A percentile compares a stretch with the other conserved stretches of the same genome.
phyloP scores from a whole-genome alignment of 108 stramenopile species.

The Bacterosira constricta region DNA sequence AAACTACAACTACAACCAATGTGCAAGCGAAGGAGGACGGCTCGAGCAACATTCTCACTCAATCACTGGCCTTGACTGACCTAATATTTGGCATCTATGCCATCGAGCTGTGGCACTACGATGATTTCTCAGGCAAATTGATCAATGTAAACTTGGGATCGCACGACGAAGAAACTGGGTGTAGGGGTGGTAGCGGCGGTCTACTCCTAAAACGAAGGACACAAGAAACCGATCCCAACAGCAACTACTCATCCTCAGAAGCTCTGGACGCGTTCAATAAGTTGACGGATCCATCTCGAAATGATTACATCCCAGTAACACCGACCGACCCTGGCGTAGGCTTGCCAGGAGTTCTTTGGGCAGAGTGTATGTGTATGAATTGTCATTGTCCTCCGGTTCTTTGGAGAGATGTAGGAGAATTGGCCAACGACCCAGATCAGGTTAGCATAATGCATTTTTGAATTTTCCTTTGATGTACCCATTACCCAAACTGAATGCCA shows the following conservation, averaged over 20 bases:
- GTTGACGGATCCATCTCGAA: constrained; percentile 20
- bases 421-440: constrained; percentile 52
- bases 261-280: background rate
- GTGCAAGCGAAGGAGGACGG: background rate
- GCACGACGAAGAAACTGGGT: constrained; percentile 2
- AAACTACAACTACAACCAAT: no score
- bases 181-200: background rate
- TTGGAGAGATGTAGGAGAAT: constrained; percentile 33
- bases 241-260: background rate
- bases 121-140: constrained; percentile 9
- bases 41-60: background rate
- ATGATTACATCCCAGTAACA: constrained; percentile 17
- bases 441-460: no score
- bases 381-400: background rate
- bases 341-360: constrained; percentile 52
- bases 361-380: constrained; percentile 8
- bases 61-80: constrained; percentile 13
- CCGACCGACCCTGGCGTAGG: constrained; percentile 41
- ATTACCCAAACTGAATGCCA: no score
- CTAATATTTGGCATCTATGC: constrained; percentile 16
- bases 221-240: constrained; percentile 7
- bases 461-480: no score
- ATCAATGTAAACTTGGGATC: constrained; percentile 1
- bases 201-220: constrained; percentile 9
- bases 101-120: constrained; percentile 17